Conservation (phyloP, 306 rosid genomes). For the Rosa lucieae region DNA sequence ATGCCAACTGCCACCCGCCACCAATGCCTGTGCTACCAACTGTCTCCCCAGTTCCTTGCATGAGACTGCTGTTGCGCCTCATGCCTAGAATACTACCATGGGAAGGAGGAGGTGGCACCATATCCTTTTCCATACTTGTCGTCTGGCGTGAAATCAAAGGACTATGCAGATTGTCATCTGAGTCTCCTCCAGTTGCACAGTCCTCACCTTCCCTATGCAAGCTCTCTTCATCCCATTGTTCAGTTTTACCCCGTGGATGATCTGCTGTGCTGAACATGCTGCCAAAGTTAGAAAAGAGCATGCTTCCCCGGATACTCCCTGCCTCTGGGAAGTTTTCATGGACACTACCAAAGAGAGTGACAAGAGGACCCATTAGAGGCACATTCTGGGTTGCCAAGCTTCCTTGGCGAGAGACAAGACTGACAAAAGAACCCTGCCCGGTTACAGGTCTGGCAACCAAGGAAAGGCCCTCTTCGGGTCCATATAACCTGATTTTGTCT, state of each 20-base stretch:
- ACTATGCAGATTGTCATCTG: conserved; percentile 82
- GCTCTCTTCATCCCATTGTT: conserved; percentile 88
- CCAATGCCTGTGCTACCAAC: conserved; percentile 81
- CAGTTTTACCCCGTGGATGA: conserved; percentile 52
- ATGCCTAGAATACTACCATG: conserved; percentile 69
- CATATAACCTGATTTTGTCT: conserved; percentile 72
- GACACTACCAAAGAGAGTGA: conserved; percentile 71
- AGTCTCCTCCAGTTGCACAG: conserved; percentile 59
- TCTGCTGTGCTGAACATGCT: conserved; percentile 85
- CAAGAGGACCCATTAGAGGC: conserved; percentile 77
- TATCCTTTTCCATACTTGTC: conserved; percentile 76
- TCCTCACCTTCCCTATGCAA: conserved; percentile 69
- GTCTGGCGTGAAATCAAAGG: conserved; percentile 87
- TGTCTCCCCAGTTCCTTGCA: conserved; percentile 72
- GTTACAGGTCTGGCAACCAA: conserved; percentile 86
- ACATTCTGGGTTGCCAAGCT: conserved; percentile 63
- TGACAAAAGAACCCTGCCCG: conserved; percentile 66
- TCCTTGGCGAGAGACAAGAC: conserved; percentile 86
- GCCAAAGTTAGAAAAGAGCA: conserved; percentile 71
- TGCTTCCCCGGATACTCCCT: conserved; percentile 58
- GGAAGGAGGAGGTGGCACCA: conserved; percentile 68
- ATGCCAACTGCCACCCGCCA: conserved; percentile 96
- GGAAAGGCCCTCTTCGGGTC: conserved; percentile 79
- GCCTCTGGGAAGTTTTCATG: conserved; percentile 71
- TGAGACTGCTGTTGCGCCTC: conserved; percentile 77